A percentile compares a stretch with the other conserved stretches of the same genome.
Conservation (phyloP, 139 green algal species). For the Tetraselmis chui region DNA sequence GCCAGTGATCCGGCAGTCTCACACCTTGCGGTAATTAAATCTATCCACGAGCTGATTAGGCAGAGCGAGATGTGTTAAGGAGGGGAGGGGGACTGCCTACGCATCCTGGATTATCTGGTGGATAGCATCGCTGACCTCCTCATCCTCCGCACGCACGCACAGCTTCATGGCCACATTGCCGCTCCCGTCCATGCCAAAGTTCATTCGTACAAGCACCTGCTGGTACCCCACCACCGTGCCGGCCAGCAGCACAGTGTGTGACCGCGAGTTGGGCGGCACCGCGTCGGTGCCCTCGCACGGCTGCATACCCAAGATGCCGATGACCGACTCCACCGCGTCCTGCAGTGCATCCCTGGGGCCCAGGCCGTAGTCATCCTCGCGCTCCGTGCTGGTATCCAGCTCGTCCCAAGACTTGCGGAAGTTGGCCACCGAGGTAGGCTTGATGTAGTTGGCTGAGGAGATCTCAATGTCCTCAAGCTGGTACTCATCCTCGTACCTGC, state of each 20-base stretch:
- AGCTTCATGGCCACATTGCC: constrained; percentile 96
- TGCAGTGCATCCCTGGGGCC: constrained; percentile 70
- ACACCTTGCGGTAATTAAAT: no score
- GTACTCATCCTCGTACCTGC: constrained; percentile 95
- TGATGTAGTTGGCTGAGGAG: constrained; percentile 77
- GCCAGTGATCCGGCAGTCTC: no score
- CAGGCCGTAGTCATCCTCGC: constrained; percentile 88
- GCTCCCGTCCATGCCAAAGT: constrained; percentile 82
- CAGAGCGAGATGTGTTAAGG: no score
- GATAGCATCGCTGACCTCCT: constrained; percentile 64
- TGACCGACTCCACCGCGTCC: constrained; percentile 88
- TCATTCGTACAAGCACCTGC: constrained; percentile 71
- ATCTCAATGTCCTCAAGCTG: constrained; percentile 90
- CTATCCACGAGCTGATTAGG: no score
- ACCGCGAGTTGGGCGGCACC: constrained; percentile 88
- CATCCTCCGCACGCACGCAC: constrained; percentile 63
- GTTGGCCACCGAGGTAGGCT: constrained; percentile 59
- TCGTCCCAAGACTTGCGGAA: constrained; percentile 83
- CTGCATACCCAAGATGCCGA: constrained; percentile 82
- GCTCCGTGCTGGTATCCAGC: constrained; percentile 61
- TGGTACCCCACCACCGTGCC: constrained; percentile 71
- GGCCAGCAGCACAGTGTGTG: constrained; percentile 79
- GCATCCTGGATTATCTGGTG: constrained; percentile 88
- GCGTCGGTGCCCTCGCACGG: constrained; percentile 89
- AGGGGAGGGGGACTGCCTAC: no score